Conservation (phyloP, 2,329 filamentous ascomycete species). For the Chalara sp. region DNA sequence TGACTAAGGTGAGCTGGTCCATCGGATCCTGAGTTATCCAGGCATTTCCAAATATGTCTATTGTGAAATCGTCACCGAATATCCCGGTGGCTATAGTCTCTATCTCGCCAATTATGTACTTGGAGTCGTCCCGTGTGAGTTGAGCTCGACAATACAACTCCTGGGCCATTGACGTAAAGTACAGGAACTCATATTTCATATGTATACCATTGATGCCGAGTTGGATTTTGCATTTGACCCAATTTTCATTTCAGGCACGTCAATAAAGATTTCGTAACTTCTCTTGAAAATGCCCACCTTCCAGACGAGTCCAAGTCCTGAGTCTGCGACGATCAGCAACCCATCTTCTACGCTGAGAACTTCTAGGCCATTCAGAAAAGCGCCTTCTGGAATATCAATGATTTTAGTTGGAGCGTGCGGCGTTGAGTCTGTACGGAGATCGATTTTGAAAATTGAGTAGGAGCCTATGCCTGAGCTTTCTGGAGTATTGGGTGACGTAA, state of each 20-base stretch:
- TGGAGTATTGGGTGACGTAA: neutral
- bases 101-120: neutral
- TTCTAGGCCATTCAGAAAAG: neutral
- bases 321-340: neutral
- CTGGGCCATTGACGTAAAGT: conserved; percentile 2
- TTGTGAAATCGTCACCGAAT: conserved; percentile 4
- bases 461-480: neutral
- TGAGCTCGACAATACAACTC: neutral
- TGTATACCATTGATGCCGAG: conserved; percentile 3
- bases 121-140: too few species aligned
- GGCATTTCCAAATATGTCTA: conserved; percentile 2
- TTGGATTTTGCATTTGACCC: neutral
- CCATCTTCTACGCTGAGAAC: neutral
- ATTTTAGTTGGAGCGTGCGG: neutral
- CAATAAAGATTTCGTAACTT: neutral
- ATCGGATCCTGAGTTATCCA: conserved; percentile 1
- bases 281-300: neutral
- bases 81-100: neutral
- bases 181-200: neutral
- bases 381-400: neutral
- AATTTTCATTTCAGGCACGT: neutral
- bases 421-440: neutral
- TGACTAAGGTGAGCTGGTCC: neutral
- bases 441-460: neutral
- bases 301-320: neutral